A percentile compares a stretch with the other conserved stretches of the same genome.
These are phyloP conservation scores for Phlebiopsis gigantea DNA, from an alignment of 768 basidiomycete species.

Conservation along the genomic window DNA sequence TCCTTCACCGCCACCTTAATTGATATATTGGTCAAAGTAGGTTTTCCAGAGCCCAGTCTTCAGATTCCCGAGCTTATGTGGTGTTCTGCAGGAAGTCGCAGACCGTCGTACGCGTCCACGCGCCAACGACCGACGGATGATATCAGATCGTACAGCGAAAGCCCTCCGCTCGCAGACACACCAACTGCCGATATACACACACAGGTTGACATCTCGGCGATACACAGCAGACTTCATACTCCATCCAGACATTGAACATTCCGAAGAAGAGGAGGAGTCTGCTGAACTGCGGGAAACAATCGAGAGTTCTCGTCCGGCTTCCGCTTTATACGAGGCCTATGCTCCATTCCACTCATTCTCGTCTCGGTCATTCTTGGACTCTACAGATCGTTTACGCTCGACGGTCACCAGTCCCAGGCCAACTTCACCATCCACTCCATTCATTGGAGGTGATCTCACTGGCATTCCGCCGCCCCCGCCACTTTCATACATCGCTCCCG, in stretches of 20 bases:
- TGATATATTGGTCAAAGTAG: constrained; percentile 75
- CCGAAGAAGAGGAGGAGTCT: constrained; percentile 62
- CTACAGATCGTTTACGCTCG: neutral
- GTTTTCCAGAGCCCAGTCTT: no score
- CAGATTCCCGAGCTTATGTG: no score
- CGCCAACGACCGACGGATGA: constrained; percentile 49
- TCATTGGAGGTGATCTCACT: neutral
- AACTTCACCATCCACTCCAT: constrained; percentile 3
- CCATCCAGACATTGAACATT: constrained; percentile 47
- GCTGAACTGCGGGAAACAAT: constrained; percentile 36
- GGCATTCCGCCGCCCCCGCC: constrained; percentile 4
- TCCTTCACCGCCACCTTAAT: constrained; percentile 73
- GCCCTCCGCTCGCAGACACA: constrained; percentile 51
- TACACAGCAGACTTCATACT: constrained; percentile 6
- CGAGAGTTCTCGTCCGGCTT: constrained; percentile 54
- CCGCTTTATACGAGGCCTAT: constrained; percentile 65
- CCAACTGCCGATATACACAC: constrained; percentile 38
- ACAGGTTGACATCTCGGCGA: constrained; percentile 6
- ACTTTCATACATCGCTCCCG: neutral
- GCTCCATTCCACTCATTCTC: neutral
- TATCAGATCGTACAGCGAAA: constrained; percentile 64
- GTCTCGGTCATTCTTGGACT: neutral
- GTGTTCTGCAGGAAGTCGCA: constrained; percentile 72
- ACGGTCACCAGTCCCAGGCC: constrained; percentile 16
- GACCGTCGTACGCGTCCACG: constrained; percentile 58